These are phyloP conservation scores for Leptomonas pyrrhocoris DNA, from an alignment of 208 protist species.

Conservation along the genomic window DNA sequence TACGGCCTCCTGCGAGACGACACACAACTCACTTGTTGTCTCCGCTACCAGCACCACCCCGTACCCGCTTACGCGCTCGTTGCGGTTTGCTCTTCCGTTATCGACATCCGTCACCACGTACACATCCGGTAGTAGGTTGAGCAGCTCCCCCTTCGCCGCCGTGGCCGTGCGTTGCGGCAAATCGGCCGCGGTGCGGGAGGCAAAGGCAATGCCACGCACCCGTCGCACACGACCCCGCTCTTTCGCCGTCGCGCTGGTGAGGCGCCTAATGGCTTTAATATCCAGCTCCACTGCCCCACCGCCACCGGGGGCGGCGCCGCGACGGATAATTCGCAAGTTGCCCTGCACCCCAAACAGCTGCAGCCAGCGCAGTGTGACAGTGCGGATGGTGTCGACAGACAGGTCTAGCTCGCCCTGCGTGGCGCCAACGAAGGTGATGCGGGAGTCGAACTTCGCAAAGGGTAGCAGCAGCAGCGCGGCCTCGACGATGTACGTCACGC, in stretches of 20 bases:
- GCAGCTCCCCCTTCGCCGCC: slow-evolving; percentile 86
- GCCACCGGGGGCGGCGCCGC: slow-evolving; percentile 79
- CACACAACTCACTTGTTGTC: slow-evolving; percentile 83
- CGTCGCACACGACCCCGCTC: slow-evolving; percentile 87
- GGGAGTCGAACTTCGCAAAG: slow-evolving; percentile 90
- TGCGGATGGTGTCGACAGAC: slow-evolving; percentile 88
- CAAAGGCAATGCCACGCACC: slow-evolving; percentile 93
- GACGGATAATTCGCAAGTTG: slow-evolving; percentile 81
- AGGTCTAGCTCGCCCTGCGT: slow-evolving; percentile 89
- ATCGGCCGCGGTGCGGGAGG: slow-evolving; percentile 81
- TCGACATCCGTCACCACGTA: slow-evolving; percentile 93
- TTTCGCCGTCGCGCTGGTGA: slow-evolving; percentile 70
- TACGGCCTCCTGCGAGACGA: slow-evolving; percentile 86
- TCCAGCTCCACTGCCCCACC: slow-evolving; percentile 89
- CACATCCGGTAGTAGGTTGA: slow-evolving; percentile 91
- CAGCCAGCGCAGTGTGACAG: slow-evolving; percentile 88
- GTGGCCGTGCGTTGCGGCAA: slow-evolving; percentile 88
- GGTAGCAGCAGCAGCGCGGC: slow-evolving; percentile 86
- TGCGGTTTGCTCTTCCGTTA: slow-evolving; percentile 51
- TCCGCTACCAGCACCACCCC: slow-evolving; percentile 93
- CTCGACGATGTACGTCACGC: slow-evolving; percentile 89
- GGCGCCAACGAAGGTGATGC: slow-evolving; percentile 83
- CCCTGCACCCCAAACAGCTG: slow-evolving; percentile 88
- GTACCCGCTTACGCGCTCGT: slow-evolving; percentile 76
- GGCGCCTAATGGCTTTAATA: slow-evolving; percentile 70